These are phyloP conservation scores for Suhomyces atakaporum DNA, from an alignment of 1,139 yeast genomes.

Conservation along the genomic window DNA sequence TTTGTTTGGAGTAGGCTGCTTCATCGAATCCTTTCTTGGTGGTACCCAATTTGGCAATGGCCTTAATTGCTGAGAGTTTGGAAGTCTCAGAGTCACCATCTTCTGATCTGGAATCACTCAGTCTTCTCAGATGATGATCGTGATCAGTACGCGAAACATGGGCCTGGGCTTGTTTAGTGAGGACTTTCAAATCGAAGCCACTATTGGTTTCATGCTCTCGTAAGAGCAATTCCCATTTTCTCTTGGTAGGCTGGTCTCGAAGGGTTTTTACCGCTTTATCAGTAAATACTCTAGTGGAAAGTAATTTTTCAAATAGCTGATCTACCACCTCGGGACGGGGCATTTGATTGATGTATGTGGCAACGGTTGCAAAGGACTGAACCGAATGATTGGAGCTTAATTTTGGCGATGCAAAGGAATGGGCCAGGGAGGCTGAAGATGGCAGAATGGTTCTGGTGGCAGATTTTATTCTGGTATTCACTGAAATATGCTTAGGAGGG, in stretches of 20 bases:
- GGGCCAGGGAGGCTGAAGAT: too few species aligned
- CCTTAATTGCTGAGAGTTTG: conserved; percentile 16
- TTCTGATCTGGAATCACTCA: conserved; percentile 5
- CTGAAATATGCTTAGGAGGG: conserved; percentile 4
- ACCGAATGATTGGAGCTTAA: conserved; percentile 21
- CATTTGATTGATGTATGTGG: conserved; percentile 34
- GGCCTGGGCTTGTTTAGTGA: conserved; percentile 17
- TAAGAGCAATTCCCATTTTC: conserved; percentile 51
- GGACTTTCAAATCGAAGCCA: conserved; percentile 35
- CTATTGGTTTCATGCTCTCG: conserved; percentile 44
- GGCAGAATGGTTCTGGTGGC: conserved; percentile 10
- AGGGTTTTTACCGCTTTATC: conserved; percentile 35
- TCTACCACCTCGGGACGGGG: conserved; percentile 43
- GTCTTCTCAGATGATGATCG: conserved; percentile 5
- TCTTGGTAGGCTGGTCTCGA: conserved; percentile 32
- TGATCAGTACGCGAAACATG: conserved; percentile 6
- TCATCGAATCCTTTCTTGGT: conserved; percentile 18
- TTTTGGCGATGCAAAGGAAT: conserved; percentile 9
- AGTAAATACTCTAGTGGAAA: conserved; percentile 42
- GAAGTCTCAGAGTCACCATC: conserved; percentile 10
- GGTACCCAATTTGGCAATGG: conserved; percentile 16
- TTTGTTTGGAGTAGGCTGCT: conserved; percentile 12
- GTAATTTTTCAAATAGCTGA: conserved; percentile 38
- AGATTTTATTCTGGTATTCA: conserved; percentile 11
- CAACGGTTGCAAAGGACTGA: conserved; percentile 37